These are phyloP conservation scores for Globisporangium heterothallicum DNA, from an alignment of 352 stramenopile species.

Conservation along the genomic window DNA sequence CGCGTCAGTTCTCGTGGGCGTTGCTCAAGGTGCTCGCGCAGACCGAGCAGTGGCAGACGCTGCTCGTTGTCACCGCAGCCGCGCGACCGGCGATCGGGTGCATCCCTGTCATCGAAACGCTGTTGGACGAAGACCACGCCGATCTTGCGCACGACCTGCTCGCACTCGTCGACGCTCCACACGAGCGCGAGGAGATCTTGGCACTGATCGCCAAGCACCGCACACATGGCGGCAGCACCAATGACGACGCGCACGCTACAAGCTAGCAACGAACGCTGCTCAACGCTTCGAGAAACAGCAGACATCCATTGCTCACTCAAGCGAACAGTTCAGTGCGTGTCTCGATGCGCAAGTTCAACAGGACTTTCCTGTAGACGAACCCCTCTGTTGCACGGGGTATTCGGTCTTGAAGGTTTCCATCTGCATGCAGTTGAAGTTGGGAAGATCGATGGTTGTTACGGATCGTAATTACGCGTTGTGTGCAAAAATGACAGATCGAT, in stretches of 20 bases:
- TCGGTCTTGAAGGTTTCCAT: no score
- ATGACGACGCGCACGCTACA: no score
- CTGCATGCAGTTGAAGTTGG: no score
- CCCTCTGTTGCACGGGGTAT: no score
- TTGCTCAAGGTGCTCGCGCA: slow-evolving; percentile 34
- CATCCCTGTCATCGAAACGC: slow-evolving; percentile 32
- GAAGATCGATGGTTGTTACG: no score
- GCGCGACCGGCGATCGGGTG: slow-evolving; percentile 41
- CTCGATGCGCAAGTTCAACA: no score
- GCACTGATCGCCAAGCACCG: slow-evolving; percentile 20
- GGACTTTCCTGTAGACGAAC: no score
- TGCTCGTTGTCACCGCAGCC: slow-evolving; percentile 30
- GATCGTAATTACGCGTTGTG: neutral
- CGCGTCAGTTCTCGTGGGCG: slow-evolving; percentile 53
- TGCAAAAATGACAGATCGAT: no score
- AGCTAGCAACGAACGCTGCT: no score
- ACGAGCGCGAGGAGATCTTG: slow-evolving; percentile 32
- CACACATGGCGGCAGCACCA: slow-evolving; percentile 3
- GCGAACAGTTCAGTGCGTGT: no score
- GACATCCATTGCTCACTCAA: no score
- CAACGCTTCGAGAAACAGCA: no score
- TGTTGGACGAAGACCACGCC: slow-evolving; percentile 36
- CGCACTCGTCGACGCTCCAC: slow-evolving; percentile 18
- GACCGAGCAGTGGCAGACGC: slow-evolving; percentile 42
- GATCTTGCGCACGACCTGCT: slow-evolving; percentile 36